Percentiles rank a stretch among this genome's conserved stretches.
Conservation (phyloP, 2,329 filamentous ascomycete genomes). For the Davidsoniella virescens region DNA sequence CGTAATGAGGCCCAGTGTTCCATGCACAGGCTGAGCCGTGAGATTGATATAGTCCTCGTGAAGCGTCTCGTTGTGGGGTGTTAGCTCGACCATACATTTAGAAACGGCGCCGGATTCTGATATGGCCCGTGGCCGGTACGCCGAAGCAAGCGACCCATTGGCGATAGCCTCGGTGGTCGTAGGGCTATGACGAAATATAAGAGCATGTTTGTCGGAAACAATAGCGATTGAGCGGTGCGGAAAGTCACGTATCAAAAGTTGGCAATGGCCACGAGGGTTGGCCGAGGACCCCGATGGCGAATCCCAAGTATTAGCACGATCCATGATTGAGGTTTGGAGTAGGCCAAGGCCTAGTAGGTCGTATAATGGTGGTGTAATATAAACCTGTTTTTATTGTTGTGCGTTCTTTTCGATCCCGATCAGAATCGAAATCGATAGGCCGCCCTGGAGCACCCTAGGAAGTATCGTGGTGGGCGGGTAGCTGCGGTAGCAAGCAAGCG, state of each 20-base stretch:
- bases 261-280: constrained; percentile 47
- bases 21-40: constrained; percentile 58
- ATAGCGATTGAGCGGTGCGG: constrained; percentile 80
- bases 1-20: constrained; percentile 76
- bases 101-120: constrained; percentile 29
- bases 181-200: constrained; percentile 69
- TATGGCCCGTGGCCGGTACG: constrained; percentile 26
- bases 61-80: constrained; percentile 44
- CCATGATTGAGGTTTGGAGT: constrained; percentile 7
- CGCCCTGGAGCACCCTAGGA: too few species aligned
- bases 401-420: too few species aligned
- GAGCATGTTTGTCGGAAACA: constrained; percentile 58
- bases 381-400: too few species aligned
- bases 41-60: constrained; percentile 63
- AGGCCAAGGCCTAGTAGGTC: neutral
- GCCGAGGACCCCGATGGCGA: constrained; percentile 6
- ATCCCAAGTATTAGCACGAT: constrained; percentile 12
- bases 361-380: neutral
- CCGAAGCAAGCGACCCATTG: constrained; percentile 42
- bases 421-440: too few species aligned
- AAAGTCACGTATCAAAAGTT: constrained; percentile 71
- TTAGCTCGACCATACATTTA: constrained; percentile 81
- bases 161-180: constrained; percentile 41
- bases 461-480: neutral
- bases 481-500: neutral